Evolutionary conservation across 345 rosid species (phyloP), one percentile per base, ranked within the genome.

Genomic region (Lepidium aucheri): DNA sequence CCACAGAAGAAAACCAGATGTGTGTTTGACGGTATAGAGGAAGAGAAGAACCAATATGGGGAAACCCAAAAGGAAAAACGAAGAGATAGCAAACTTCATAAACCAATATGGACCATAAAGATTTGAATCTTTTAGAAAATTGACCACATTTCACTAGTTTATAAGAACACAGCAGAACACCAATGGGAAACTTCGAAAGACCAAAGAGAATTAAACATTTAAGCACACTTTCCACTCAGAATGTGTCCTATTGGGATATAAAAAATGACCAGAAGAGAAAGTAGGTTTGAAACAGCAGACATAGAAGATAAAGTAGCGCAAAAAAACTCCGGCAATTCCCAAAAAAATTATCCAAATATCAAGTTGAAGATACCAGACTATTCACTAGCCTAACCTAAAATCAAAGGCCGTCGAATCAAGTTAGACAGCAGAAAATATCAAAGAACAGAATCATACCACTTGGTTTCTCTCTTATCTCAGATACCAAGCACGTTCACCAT

Each of bases 401-500:
- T 18, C 36, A 55, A 62, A 74, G 46, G 9, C 39, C 63, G 9
- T 45, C 68, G 60, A 60, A 67, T 13, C 42, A 35, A 67, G 8
- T 43, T 66, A 42, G 16, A 11, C n/a, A n/a, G 13, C 63, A 58
- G 5, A 66, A 66, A 44, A 60, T 52, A 65, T 43, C 40, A 51
- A 8, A 22, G 34, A 58, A 50, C 6, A 50, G 26, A 11, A 16
- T 39, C 53, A 64, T 56, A 55, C 60, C 70, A 56, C 70, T 44
- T 65, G 64, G 56, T 8, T 16, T 17, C 47, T 46, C 68, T 67
- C 32, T 64, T 53, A 67, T 68, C 77, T 74, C 11, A 54, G 30
- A 61, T 61, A 67, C 73, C 77, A 67, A 74, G 64, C 69, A 32
- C 77, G 69, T 39, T 74, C 73, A 53, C 41, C 64, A 38, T 68